Evolutionary conservation across 2,329 filamentous ascomycete species (phyloP).

Genomic region (Stachybotrys chartarum): DNA sequence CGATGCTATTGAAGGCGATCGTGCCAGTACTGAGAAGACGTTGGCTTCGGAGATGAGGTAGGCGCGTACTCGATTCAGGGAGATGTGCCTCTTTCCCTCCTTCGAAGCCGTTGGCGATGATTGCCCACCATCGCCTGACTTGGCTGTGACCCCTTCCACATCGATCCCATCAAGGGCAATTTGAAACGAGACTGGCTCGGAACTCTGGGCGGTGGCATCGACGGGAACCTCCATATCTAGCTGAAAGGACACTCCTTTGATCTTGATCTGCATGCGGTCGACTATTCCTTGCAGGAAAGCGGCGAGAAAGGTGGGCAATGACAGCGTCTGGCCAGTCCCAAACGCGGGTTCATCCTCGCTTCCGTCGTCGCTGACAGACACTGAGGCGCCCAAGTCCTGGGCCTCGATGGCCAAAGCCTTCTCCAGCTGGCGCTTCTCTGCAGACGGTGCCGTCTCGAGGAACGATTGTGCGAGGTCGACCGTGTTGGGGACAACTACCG

Average conservation of each 20-base stretch:
- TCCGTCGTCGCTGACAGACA: conserved; percentile 52
- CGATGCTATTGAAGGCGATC: conserved; percentile 44
- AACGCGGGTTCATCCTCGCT: conserved; percentile 53
- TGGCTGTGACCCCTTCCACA: conserved; percentile 57
- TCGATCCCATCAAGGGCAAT: conserved; percentile 58
- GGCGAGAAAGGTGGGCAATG: conserved; percentile 62
- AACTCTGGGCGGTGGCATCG: conserved; percentile 35
- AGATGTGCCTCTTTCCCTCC: conserved; percentile 59
- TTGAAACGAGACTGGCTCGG: conserved; percentile 55
- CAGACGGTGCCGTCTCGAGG: conserved; percentile 60
- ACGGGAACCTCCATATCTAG: conserved; percentile 53
- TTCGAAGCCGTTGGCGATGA: conserved; percentile 37
- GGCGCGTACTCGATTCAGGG: conserved; percentile 56
- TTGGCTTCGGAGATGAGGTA: conserved; percentile 61
- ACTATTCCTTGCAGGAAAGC: conserved; percentile 67
- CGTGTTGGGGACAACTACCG: conserved; percentile 53
- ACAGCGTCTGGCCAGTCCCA: conserved; percentile 65
- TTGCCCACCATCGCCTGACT: conserved; percentile 19
- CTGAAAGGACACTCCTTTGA: conserved; percentile 59
- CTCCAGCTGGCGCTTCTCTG: conserved; percentile 61
- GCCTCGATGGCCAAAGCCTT: conserved; percentile 58
- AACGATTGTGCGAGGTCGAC: conserved; percentile 73
- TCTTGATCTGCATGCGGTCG: conserved; percentile 61
- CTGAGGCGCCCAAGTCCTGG: conserved; percentile 54
- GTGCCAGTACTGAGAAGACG: conserved; percentile 53